Percentiles rank a stretch among this genome's conserved stretches.
Evolutionary conservation across 2,329 filamentous ascomycete species (phyloP).

Genomic region (Dichotomopilus funicola): DNA sequence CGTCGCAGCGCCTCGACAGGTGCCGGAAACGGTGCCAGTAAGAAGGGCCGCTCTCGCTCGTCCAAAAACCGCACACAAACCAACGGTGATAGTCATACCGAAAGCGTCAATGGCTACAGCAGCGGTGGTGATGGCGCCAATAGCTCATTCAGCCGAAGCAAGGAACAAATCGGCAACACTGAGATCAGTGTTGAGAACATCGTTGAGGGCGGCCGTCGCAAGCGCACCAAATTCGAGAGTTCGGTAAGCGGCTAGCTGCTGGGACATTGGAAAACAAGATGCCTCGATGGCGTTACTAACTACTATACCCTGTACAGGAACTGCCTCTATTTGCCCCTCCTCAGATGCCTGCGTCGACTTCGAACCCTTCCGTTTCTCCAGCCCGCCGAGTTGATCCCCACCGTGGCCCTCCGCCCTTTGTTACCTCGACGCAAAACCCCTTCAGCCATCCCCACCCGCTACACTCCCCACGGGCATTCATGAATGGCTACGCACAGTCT

Average conservation of each 20-base stretch:
- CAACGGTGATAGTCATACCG: slow-evolving; percentile 55
- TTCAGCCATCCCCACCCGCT: slow-evolving; percentile 72
- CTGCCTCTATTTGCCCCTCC: slow-evolving; percentile 90
- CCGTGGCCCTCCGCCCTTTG: slow-evolving; percentile 67
- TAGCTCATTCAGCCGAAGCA: slow-evolving; percentile 69
- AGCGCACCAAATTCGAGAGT: slow-evolving; percentile 92
- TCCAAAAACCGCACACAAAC: slow-evolving; percentile 53
- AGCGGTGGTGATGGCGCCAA: slow-evolving; percentile 72
- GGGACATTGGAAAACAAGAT: neutral
- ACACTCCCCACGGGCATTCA: slow-evolving; percentile 77
- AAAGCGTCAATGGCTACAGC: slow-evolving; percentile 70
- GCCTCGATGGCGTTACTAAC: slow-evolving; percentile 21
- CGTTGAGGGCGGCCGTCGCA: slow-evolving; percentile 90
- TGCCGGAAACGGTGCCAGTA: slow-evolving; percentile 42
- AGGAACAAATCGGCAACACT: slow-evolving; percentile 85
- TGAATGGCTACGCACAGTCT: slow-evolving; percentile 46
- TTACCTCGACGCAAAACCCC: slow-evolving; percentile 68
- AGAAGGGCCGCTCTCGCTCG: slow-evolving; percentile 63
- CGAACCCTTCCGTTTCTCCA: slow-evolving; percentile 94
- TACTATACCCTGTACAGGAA: slow-evolving; percentile 54
- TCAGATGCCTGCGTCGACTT: slow-evolving; percentile 88
- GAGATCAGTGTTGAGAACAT: slow-evolving; percentile 99
- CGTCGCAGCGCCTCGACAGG: slow-evolving; percentile 70
- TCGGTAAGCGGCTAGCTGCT: slow-evolving; percentile 63
- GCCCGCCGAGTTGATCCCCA: slow-evolving; percentile 71